Percentiles rank a stretch among this genome's conserved stretches.
These are phyloP conservation scores for Paraurostyla sp. DNA, from an alignment of 73 alveolate genomes.

Conservation along the genomic window DNA sequence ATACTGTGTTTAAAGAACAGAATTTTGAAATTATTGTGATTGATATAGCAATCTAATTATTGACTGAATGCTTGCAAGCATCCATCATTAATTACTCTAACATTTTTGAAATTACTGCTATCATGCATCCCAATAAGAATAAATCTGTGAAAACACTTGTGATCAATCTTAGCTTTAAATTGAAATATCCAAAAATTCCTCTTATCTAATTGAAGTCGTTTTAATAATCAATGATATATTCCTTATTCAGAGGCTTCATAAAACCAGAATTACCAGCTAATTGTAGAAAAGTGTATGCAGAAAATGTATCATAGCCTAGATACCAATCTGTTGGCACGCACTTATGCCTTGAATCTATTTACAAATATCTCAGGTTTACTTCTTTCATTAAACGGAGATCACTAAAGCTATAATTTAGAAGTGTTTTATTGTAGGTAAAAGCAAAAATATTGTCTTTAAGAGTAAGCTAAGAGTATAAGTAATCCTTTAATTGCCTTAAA, in stretches of 20 bases:
- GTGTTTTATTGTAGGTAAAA: conserved; percentile 33
- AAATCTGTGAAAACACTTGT: background rate
- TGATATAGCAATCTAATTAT: background rate
- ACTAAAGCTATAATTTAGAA: background rate
- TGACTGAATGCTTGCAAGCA: background rate
- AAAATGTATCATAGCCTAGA: conserved; percentile 56
- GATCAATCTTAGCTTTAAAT: background rate
- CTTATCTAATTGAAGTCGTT: background rate
- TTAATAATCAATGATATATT: background rate
- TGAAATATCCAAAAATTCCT: background rate
- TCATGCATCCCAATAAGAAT: background rate
- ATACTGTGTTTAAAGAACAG: background rate
- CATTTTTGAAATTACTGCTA: background rate
- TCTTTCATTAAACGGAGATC: background rate
- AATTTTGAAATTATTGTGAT: background rate
- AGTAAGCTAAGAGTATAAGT: background rate
- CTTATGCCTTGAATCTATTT: conserved; percentile 49
- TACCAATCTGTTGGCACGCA: conserved; percentile 66
- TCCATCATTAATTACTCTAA: background rate
- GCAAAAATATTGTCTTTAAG: background rate
- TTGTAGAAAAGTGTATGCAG: conserved; percentile 9
- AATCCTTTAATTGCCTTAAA: background rate
- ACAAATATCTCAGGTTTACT: background rate
- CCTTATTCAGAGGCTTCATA: conserved; percentile 11
- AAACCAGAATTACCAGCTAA: conserved; percentile 12